phyloP scores from a whole-genome alignment of 1,139 yeast species.

The Suhomyces taliae region DNA sequence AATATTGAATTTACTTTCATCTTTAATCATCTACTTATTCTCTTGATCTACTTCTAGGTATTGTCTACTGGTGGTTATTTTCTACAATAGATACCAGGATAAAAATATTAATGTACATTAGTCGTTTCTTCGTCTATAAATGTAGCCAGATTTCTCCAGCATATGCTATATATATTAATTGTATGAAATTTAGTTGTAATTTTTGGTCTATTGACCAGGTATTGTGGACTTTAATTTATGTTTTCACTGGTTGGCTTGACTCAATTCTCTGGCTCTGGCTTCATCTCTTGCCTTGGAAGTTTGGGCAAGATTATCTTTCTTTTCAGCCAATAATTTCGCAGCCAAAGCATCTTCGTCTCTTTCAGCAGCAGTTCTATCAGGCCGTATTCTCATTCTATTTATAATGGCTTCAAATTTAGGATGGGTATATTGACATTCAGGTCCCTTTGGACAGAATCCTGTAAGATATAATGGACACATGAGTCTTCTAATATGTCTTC shows the following conservation, averaged over 20 bases:
- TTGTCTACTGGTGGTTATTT: neutral
- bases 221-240: neutral
- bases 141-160: neutral
- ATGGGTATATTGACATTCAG: constrained; percentile 58
- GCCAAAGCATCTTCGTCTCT: constrained; percentile 10
- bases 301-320: constrained; percentile 9
- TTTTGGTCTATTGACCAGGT: neutral
- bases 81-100: neutral
- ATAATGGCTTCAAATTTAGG: constrained; percentile 53
- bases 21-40: no score
- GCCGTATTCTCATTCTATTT: constrained; percentile 50
- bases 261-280: neutral
- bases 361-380: constrained; percentile 31
- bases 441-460: constrained; percentile 89
- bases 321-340: constrained; percentile 9
- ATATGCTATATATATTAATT: neutral
- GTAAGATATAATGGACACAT: constrained; percentile 83
- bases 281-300: constrained; percentile 2
- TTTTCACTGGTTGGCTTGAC: no score
- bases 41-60: no score
- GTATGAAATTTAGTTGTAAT: neutral
- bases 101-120: constrained; percentile 2
- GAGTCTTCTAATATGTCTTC: constrained; percentile 75
- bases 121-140: constrained; percentile 5
- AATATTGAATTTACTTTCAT: no score